Evolutionary conservation across 805 yeast species (phyloP).

Genomic region (Yarrowia deformans): DNA sequence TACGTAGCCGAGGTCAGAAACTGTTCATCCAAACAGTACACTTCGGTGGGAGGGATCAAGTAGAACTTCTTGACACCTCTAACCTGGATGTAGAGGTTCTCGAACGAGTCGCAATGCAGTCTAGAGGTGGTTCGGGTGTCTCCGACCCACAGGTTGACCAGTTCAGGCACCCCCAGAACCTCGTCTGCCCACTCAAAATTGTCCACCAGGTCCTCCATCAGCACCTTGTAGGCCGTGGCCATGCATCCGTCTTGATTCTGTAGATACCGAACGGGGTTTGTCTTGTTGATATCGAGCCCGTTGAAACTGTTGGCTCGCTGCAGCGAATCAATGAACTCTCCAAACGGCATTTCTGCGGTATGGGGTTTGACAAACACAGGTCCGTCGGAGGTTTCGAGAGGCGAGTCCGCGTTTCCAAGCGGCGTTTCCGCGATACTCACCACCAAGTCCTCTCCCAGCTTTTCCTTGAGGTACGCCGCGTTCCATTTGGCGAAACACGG

Average conservation of each 20-base stretch:
- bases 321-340: constrained; percentile 45
- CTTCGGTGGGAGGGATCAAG: constrained; percentile 51
- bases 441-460: constrained; percentile 40
- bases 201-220: constrained; percentile 43
- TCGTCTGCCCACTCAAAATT: constrained; percentile 44
- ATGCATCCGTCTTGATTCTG: constrained; percentile 53
- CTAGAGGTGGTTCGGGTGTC: constrained; percentile 48
- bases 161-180: constrained; percentile 48
- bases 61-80: constrained; percentile 50
- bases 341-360: constrained; percentile 44
- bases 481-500: constrained; percentile 35
- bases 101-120: constrained; percentile 52
- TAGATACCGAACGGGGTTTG: constrained; percentile 47
- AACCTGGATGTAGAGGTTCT: constrained; percentile 51
- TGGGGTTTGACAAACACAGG: constrained; percentile 50
- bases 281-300: neutral
- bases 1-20: constrained; percentile 48
- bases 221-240: constrained; percentile 44
- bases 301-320: constrained; percentile 19
- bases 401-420: constrained; percentile 53
- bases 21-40: constrained; percentile 47
- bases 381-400: constrained; percentile 41
- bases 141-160: constrained; percentile 54
- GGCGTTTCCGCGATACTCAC: constrained; percentile 50
- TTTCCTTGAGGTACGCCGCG: constrained; percentile 16